These are phyloP conservation scores for Aspergillus proliferans DNA, from an alignment of 2,329 filamentous ascomycete genomes.

Conservation along the genomic window DNA sequence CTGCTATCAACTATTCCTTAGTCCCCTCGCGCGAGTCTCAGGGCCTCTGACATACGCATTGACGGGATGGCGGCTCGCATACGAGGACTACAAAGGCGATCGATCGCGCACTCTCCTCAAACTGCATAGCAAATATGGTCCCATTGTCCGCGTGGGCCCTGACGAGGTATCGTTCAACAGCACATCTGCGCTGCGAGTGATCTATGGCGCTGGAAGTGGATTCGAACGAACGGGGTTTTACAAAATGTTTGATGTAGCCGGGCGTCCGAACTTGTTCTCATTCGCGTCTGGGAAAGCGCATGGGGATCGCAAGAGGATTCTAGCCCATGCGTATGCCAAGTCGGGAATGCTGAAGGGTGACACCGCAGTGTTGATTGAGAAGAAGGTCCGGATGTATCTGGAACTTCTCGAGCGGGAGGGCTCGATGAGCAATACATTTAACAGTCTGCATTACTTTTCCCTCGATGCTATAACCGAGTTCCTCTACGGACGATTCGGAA, in stretches of 20 bases:
- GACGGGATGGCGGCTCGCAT: conserved; percentile 43
- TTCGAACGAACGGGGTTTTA: conserved; percentile 50
- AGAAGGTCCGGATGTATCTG: conserved; percentile 38
- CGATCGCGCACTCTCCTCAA: conserved; percentile 38
- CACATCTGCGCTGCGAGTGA: conserved; percentile 44
- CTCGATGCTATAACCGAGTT: conserved; percentile 50
- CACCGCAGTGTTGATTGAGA: conserved; percentile 31
- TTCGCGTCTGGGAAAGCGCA: conserved; percentile 42
- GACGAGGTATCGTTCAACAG: conserved; percentile 42
- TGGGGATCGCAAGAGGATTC: conserved; percentile 46
- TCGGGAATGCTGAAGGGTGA: conserved; percentile 35
- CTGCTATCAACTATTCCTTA: not conserved
- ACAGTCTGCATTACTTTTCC: conserved; percentile 48
- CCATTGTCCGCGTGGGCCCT: conserved; percentile 44
- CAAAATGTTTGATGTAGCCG: conserved; percentile 52
- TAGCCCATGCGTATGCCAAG: conserved; percentile 51
- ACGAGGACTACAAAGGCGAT: conserved; percentile 40
- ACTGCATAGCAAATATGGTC: conserved; percentile 43
- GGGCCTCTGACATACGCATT: conserved; percentile 37
- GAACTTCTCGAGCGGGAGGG: conserved; percentile 34
- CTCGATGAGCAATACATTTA: conserved; percentile 41
- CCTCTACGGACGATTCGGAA: conserved; percentile 44
- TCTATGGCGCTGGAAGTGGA: conserved; percentile 50
- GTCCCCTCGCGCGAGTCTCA: conserved; percentile 10
- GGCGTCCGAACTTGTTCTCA: conserved; percentile 48